Evolutionary conservation across 2,329 filamentous ascomycete genomes (phyloP), one percentile per base, ranked within the genome.

Genomic region (Fusarium luffae): DNA sequence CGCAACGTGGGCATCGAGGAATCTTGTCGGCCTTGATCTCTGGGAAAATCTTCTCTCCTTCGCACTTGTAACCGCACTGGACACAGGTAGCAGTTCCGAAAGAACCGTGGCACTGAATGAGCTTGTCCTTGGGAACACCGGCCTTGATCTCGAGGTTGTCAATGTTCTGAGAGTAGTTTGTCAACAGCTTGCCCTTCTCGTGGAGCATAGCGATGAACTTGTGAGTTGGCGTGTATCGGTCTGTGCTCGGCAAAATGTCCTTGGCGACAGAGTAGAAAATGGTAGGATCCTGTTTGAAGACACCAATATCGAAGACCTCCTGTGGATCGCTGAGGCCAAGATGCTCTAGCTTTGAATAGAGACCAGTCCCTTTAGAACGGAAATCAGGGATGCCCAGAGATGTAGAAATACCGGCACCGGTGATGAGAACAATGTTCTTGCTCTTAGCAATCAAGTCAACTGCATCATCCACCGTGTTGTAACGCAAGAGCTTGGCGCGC

Each of bases 121-220:
- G 86, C 77, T 96, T 97, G 34, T 93, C 90, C 2, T 89, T 86
- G 23, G 85, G 81, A 64, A 99, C 93, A 23, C 96, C 96, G 1
- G 95, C 95, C 75, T 92, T 90, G 66, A 90, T 88, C 79, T 99
- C 95, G 54, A 98, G 89, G 74, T 98, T 98, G 83, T 99, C 96
- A 76, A 99, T 98, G 79, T 99, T 99, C 79, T 99, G 96, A 1
- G 96, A 97, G 83, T 98, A 99, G 82, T 98, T 98, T 43, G 94
- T 98, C 63, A 98, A 87, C 9, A 99, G 87, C 79, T 97, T 97
- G 70, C 88, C 90, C 79, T 94, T 92, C 72, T 95, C 87, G 79
- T 99, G 93, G 37, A 99, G 87, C 74, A 98, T 86, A 34, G 90
- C 89, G 76, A 99, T 97, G 82, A 99, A 99, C 55, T 92, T 90